Evolutionary conservation across 2,329 filamentous ascomycete species (phyloP).

Genomic region (Sporothrix pallida): DNA sequence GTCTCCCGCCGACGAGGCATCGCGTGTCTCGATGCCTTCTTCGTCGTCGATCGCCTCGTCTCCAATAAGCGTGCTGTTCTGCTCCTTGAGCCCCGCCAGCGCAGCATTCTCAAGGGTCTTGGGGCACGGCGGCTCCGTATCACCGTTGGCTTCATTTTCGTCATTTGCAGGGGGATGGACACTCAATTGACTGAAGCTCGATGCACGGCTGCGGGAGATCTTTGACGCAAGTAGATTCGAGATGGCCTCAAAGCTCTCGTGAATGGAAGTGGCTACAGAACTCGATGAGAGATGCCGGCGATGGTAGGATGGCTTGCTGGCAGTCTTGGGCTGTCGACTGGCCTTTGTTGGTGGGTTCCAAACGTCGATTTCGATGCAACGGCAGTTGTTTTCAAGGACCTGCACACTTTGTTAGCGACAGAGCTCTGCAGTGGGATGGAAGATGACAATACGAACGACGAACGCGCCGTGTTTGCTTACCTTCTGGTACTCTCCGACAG

Average conservation of each 20-base stretch:
- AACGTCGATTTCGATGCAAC: conserved; percentile 93
- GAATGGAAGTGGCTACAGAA: conserved; percentile 45
- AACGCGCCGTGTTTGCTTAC: conserved; percentile 49
- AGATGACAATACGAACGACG: no score
- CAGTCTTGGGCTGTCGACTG: conserved; percentile 48
- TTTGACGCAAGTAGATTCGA: conserved; percentile 27
- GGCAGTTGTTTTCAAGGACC: conserved; percentile 77
- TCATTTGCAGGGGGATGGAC: background rate
- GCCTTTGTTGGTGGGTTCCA: conserved; percentile 72
- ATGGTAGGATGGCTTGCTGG: conserved; percentile 54
- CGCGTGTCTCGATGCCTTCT: conserved; percentile 38
- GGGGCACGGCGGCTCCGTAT: background rate
- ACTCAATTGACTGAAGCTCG: conserved; percentile 46
- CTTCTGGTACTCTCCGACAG: conserved; percentile 76
- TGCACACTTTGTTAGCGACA: conserved; percentile 43
- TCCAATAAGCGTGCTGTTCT: conserved; percentile 31
- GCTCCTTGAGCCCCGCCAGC: background rate
- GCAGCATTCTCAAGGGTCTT: background rate
- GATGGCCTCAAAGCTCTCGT: conserved; percentile 49
- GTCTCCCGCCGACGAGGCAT: conserved; percentile 19
- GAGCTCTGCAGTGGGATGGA: no score
- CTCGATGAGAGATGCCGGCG: conserved; percentile 53
- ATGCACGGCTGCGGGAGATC: conserved; percentile 50
- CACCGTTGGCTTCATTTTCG: background rate
- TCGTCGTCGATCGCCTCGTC: conserved; percentile 34